Base-by-base conservation (phyloP, 1,284 basidiomycete genomes). In the Sphagnurus paluster region DNA sequence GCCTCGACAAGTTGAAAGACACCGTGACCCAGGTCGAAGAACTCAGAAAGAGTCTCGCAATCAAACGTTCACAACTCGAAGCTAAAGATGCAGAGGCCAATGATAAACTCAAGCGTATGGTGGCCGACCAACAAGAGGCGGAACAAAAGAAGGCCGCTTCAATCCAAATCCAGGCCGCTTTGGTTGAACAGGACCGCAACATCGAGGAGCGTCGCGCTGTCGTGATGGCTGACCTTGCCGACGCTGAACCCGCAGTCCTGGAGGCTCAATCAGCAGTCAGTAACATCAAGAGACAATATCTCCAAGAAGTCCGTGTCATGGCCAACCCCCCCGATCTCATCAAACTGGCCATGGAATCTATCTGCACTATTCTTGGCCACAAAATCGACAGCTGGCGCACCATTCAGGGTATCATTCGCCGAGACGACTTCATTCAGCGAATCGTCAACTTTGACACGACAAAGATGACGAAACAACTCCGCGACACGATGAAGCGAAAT, bases 261-360 rank as follows among this genome's bases (percentile, higher is more conserved):
- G 96, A 99, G 21, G 97, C 97, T 7, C 90, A 98, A 61, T 75
- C 92, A 2, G 94, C 96, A 21, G 97, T 99, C 59, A 92, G 90
- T 59, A 98, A 91, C 67, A 99, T 99, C 77, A 98, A 94, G 71
- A 87, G 87, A 61, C 93, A 96, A 65, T 96, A 99, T 58, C 73
- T 99, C 39, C 92, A 96, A 59, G 97, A 99, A 81, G 96, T 99
- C 23, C 84, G 98, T 60, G 85, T 93, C 9, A 98, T 99, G 95
- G 92, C 93, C 36, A 99, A 99, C 62, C 97, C 97, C 39, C 97
- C 97, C 0, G 94, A 98, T 62, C 90, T 93, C 7, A 96, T 99
- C 63, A 99, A 99, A 69, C 71, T 96, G 40, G 92, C 97, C 11
- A 99, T 99, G 96, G 97, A 99, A 64, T 98, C 94, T 1, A 96